These are phyloP conservation scores for Chlamydomonas sphaeroides DNA, from an alignment of 139 green algal genomes.

Conservation along the genomic window DNA sequence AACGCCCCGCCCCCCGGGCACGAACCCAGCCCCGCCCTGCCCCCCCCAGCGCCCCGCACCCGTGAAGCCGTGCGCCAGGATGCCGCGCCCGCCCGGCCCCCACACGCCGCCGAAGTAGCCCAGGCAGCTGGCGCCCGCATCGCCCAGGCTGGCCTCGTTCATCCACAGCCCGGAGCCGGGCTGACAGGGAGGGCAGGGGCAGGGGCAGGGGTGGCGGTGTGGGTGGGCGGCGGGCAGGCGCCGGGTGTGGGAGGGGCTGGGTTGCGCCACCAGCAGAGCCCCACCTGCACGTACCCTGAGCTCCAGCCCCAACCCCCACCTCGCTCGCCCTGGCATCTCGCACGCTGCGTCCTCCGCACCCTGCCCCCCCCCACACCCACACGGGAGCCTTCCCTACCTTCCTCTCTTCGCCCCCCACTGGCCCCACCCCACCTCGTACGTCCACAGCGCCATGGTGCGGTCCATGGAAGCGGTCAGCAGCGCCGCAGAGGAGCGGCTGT, in stretches of 20 bases:
- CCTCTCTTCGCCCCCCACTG: neutral
- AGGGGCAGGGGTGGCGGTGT: neutral
- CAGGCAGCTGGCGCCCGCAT: slow-evolving; percentile 80
- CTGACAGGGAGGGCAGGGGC: slow-evolving; percentile 1
- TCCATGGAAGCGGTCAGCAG: slow-evolving; percentile 96
- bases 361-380: neutral
- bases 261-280: no score
- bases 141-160: slow-evolving; percentile 82
- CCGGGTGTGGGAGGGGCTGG: no score
- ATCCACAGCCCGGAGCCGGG: slow-evolving; percentile 85
- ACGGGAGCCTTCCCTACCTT: neutral
- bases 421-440: slow-evolving; percentile 57
- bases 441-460: slow-evolving; percentile 95
- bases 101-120: slow-evolving; percentile 85
- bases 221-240: no score
- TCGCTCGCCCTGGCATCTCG: neutral
- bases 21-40: neutral
- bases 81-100: slow-evolving; percentile 57
- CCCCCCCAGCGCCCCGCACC: neutral
- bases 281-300: no score
- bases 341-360: neutral
- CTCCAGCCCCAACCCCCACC: no score
- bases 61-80: slow-evolving; percentile 92
- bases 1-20: no score
- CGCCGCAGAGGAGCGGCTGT: slow-evolving; percentile 6